Conservation (phyloP, 2,329 filamentous ascomycete genomes). For the Xylaria sp. region DNA sequence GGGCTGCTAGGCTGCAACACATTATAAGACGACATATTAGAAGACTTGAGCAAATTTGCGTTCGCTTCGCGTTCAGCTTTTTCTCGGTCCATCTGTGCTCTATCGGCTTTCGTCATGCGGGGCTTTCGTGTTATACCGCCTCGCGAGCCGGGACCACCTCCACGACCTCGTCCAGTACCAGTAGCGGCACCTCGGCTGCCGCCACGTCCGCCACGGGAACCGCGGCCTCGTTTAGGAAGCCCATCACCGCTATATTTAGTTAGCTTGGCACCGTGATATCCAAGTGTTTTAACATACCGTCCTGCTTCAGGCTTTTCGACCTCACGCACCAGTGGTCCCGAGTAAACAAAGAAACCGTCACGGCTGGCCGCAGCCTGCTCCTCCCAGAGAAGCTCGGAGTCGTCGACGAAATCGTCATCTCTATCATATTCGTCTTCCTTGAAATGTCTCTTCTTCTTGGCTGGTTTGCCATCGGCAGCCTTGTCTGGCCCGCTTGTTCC, state of each 20-base stretch:
- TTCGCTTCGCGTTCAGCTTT: constrained; percentile 76
- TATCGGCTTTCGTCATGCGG: constrained; percentile 85
- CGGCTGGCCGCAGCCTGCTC: constrained; percentile 93
- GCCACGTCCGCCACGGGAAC: constrained; percentile 59
- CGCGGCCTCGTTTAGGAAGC: constrained; percentile 74
- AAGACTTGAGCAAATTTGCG: constrained; percentile 46
- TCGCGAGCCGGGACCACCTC: constrained; percentile 57
- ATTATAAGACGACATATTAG: constrained; percentile 45
- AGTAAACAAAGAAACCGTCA: constrained; percentile 98
- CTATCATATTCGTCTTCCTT: constrained; percentile 86
- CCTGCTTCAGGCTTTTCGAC: constrained; percentile 74
- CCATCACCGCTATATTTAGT: constrained; percentile 71
- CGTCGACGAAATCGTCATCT: constrained; percentile 87
- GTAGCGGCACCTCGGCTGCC: constrained; percentile 69
- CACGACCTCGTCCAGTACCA: constrained; percentile 55
- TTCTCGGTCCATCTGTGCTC: constrained; percentile 81
- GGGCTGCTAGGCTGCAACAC: constrained; percentile 48
- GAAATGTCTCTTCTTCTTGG: constrained; percentile 82
- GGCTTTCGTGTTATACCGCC: constrained; percentile 82
- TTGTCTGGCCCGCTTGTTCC: constrained; percentile 71
- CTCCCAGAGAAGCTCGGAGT: constrained; percentile 95
- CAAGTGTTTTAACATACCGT: constrained; percentile 55
- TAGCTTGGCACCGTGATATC: constrained; percentile 46
- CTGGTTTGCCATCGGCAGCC: constrained; percentile 65
- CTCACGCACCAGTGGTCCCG: constrained; percentile 87